Evolutionary conservation across 2,329 filamentous ascomycete genomes (phyloP).

Genomic region (Penicillium sp.): DNA sequence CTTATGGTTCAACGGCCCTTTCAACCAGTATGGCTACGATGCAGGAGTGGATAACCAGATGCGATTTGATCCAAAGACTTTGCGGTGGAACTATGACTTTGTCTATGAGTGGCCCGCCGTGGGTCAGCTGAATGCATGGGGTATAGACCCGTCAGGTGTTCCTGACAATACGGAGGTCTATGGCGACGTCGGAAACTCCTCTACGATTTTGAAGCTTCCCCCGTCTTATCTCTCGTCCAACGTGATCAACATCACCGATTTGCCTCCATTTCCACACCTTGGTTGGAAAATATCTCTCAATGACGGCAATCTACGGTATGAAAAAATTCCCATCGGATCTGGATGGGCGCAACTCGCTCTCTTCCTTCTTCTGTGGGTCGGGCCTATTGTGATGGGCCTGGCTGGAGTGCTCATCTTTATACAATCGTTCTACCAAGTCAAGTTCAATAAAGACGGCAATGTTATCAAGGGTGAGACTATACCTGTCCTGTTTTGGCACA

Average conservation of each 20-base stretch:
- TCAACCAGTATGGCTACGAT: constrained; percentile 66
- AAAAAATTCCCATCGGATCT: constrained; percentile 55
- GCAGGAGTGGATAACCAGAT: constrained; percentile 58
- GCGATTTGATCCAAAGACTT: constrained; percentile 51
- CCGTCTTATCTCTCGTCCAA: constrained; percentile 57
- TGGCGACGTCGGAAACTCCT: constrained; percentile 61
- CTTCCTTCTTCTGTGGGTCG: constrained; percentile 55
- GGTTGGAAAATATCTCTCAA: constrained; percentile 58
- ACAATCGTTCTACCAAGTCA: constrained; percentile 63
- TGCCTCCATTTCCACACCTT: constrained; percentile 56
- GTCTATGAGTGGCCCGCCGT: constrained; percentile 64
- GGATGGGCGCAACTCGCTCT: constrained; percentile 55
- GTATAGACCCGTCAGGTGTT: constrained; percentile 62
- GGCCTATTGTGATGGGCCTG: constrained; percentile 54
- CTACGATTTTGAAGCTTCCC: constrained; percentile 62
- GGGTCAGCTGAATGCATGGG: constrained; percentile 66
- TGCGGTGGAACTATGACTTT: constrained; percentile 60
- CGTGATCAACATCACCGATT: constrained; percentile 59
- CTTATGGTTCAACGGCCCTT: constrained; percentile 62
- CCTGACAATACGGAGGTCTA: constrained; percentile 61
- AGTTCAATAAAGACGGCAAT: constrained; percentile 60
- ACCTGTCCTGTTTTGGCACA: constrained; percentile 32
- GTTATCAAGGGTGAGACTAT: constrained; percentile 48
- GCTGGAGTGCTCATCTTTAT: constrained; percentile 58
- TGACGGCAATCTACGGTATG: constrained; percentile 55